Evolutionary conservation across 2,329 filamentous ascomycete genomes (phyloP), one percentile per base, ranked within the genome.

Genomic region (Aspergillus niger): DNA sequence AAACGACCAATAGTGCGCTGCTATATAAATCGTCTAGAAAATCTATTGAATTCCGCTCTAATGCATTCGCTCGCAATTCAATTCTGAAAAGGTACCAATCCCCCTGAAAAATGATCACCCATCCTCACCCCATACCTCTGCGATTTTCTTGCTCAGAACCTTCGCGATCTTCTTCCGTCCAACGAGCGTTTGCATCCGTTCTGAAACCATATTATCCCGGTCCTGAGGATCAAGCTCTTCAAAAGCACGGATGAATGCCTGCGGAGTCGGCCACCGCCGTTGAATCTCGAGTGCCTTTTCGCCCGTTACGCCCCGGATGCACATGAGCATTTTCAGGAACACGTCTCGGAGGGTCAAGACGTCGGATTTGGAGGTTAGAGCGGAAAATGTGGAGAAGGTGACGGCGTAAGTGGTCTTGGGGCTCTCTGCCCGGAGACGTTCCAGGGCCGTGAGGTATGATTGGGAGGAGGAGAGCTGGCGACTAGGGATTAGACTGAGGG

Each of bases 281-380:
- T 94, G 91, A 11, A 95, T 91, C 75, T 91, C 90, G 5, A 93
- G 75, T 0, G 91, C 91, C 68, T 90, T 91, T 67, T 93, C 90
- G 3, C 89, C 89, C 0, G 89, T 91, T 11, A 95, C 81, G 1
- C 90, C 89, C 57, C 84, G 84, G 1, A 85, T 91, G 64, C 89
- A 91, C 90, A 95, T 92, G 51, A 95, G 82, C 90, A 95, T 94
- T 75, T 93, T 93, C 26, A 95, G 78, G 67, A 86, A 94, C 0
- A 93, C 75, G 67, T 95, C 91, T 58, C 89, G 82, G 8, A 94
- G 78, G 0, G 90, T 91, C 67, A 92, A 84, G 60, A 84, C 84
- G 55, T 91, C 89, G 0, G 89, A 91, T 74, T 95, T 95, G 8
- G 88, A 91, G 0, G 86, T 86, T 48, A 94, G 77, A 0, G 86